Evolutionary conservation across 2,329 filamentous ascomycete species (phyloP), one percentile per base, ranked within the genome.

Genomic region (Diaporthe capsici): DNA sequence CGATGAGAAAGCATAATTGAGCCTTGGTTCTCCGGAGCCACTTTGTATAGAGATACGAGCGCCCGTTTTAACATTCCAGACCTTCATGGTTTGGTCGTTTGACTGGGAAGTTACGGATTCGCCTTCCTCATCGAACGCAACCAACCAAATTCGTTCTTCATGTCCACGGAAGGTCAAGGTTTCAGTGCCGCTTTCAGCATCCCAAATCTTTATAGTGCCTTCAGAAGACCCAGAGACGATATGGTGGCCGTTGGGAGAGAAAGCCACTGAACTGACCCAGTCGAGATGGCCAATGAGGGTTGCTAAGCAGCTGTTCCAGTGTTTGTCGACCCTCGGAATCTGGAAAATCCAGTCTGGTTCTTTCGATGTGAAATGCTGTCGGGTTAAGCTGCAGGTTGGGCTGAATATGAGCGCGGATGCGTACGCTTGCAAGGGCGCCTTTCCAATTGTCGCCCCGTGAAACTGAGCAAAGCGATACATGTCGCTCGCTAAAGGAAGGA

Each of bases 331-430:
- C 4, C 25, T 10, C 28, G 63, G 72, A n/a, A 37, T 61, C 8
- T 13, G 9, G 20, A 28, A 13, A 51, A 80, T 34, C 77, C 75
- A 79, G 2, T 75, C 31, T 53, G 76, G 73, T 7, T 75, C 68
- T 25, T 76, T 42, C 42, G 15, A 22, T 12, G 12, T 9, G 3
- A 79, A 79, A 20, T 75, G n/a, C 7, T 49, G n/a, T 49, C 72
- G 72, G 7, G 75, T 70, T 3, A 78, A 2, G 31, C 76, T 77
- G 7, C 47, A 22, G 0, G 55, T 34, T 2, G 78, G 77, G 25
- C 75, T 77, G 55, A 79, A 80, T 9, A 78, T 47, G 25, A 79
- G 77, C 15, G 60, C 75, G 25, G 76, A 79, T 8, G 49, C 42
- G 55, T 79, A 79, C 12, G 67, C 39, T 51, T 80, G 77, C 1